Conservation (phyloP, 2,329 filamentous ascomycete species). For the Teratosphaeria nubilosa region DNA sequence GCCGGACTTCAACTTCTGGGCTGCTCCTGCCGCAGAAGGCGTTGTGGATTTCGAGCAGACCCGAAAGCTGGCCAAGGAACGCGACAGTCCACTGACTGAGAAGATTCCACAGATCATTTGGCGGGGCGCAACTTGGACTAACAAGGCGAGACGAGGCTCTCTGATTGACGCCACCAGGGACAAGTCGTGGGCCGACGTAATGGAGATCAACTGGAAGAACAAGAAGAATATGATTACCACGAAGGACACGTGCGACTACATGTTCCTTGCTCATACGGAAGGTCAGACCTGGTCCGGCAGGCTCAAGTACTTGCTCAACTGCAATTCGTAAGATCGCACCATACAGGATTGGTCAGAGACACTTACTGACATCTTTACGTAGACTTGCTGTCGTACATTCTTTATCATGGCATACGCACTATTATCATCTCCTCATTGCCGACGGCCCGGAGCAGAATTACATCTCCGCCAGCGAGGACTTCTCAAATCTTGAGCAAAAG, state of each 20-base stretch:
- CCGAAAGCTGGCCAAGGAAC: constrained; percentile 13
- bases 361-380: background rate
- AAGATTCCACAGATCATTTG: constrained; percentile 41
- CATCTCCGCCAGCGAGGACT: constrained; percentile 21
- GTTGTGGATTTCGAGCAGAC: constrained; percentile 14
- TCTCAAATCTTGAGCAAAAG: constrained; percentile 17
- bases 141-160: constrained; percentile 15
- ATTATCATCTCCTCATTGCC: constrained; percentile 20
- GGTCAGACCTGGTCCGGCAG: constrained; percentile 26
- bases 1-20: constrained; percentile 46
- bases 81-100: constrained; percentile 17
- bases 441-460: constrained; percentile 19
- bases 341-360: background rate
- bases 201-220: background rate
- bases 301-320: constrained; percentile 26
- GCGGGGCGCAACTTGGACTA: constrained; percentile 31
- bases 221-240: background rate
- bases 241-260: constrained; percentile 21
- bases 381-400: constrained; percentile 19
- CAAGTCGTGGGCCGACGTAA: constrained; percentile 39
- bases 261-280: constrained; percentile 24
- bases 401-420: constrained; percentile 21
- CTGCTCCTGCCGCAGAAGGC: constrained; percentile 29
- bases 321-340: constrained; percentile 13
- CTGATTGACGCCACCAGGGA: constrained; percentile 22